Base-by-base conservation (phyloP, 2,329 filamentous ascomycete genomes). In the Ascochyta pisi region DNA sequence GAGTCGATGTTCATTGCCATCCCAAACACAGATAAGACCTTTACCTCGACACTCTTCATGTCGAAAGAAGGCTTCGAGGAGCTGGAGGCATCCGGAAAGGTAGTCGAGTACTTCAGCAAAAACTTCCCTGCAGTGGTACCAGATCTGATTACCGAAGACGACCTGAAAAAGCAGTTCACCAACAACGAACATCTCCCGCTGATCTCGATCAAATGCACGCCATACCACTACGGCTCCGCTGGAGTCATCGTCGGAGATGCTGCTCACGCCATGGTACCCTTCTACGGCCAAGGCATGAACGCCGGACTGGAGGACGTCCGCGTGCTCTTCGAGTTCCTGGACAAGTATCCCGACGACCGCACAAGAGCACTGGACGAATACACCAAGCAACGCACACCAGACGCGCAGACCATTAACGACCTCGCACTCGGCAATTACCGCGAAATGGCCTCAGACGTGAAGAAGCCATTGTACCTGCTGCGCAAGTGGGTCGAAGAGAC, bases 1-100 rank as follows among this genome's bases (percentile, higher is more conserved):
- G 87, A 93, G 38, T 94, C 95, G 69, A 98, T 99, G 96, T 99
- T 99, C 78, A 99, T 99, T 70, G 96, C 95, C 16, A 93, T 99
- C 39, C 94, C 95, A 0, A 83, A 82, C n/a, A 74, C 91, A 76
- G 92, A 98, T 73, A 92, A 91, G 53, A 90, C 91, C 2, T 99
- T 99, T 73, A 97, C 93, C 0, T 96, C 92, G 75, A 99, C 96
- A 0, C 83, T 99, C 3, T 99, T 99, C 75, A 84, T 96, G 35
- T 90, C 93, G 0, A 85, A 88, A 34, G 76, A 81, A 2, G 83
- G 90, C 52, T 96, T 92, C 71, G 78, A 82, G 3, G 74, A 81
- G 1, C 84, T 99, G 1, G 89, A 93, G 67, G 81, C 79, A 15
- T 83, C 87, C 0, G 78, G 83, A 0, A 77, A 78, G 6, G 74